Conservation (phyloP, 2,329 filamentous ascomycete genomes). For the Bipolaris gigantea region DNA sequence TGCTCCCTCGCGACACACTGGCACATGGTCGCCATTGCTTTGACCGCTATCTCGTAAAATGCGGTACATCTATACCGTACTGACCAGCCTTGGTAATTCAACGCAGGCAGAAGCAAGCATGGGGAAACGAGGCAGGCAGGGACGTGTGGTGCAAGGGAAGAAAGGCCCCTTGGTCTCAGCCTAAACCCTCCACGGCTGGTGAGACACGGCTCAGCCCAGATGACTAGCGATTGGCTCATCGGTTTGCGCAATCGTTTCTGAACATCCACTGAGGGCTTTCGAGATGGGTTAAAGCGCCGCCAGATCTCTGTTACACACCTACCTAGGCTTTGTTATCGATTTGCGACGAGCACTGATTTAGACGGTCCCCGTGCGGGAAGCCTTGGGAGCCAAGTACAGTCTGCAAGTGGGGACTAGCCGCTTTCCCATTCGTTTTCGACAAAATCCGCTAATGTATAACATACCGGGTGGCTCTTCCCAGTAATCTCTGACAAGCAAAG, state of each 20-base stretch:
- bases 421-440: conserved; percentile 14
- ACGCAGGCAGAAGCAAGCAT: conserved; percentile 5
- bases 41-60: neutral
- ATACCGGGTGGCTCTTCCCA: conserved; percentile 20
- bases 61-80: neutral
- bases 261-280: conserved; percentile 14
- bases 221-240: conserved; percentile 11
- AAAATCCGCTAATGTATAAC: conserved; percentile 21
- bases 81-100: conserved; percentile 1
- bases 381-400: conserved; percentile 13
- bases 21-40: neutral
- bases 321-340: conserved; percentile 14
- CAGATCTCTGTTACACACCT: conserved; percentile 15
- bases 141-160: conserved; percentile 12
- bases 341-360: conserved; percentile 15
- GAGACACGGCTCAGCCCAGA: conserved; percentile 11
- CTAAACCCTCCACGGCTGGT: conserved; percentile 13
- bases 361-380: conserved; percentile 14
- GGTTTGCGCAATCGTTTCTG: conserved; percentile 16
- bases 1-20: neutral
- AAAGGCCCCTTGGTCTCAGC: conserved; percentile 12
- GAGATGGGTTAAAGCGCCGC: conserved; percentile 16
- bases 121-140: conserved; percentile 4
- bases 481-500: conserved; percentile 18
- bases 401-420: conserved; percentile 17